Percentiles rank a stretch among this genome's conserved stretches.
Evolutionary conservation across 2,329 filamentous ascomycete genomes (phyloP).

Genomic region (Boeremia lycopersici): DNA sequence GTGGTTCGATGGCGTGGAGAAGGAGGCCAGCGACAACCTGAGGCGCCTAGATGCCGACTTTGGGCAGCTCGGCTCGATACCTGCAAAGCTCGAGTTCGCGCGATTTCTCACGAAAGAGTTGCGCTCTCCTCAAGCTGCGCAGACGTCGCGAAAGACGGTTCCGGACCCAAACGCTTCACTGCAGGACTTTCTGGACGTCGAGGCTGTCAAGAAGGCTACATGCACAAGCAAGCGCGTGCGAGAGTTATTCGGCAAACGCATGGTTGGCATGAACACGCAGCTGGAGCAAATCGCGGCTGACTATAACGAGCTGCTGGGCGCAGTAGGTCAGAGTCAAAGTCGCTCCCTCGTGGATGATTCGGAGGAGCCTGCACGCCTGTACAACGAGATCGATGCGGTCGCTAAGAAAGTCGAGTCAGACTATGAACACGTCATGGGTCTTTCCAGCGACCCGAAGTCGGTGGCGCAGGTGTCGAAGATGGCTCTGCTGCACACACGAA

Average conservation of each 20-base stretch:
- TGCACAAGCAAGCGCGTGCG: conserved; percentile 68
- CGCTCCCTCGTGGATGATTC: conserved; percentile 63
- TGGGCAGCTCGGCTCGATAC: conserved; percentile 66
- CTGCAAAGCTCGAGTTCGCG: conserved; percentile 70
- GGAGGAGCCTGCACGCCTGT: conserved; percentile 69
- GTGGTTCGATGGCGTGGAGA: conserved; percentile 71
- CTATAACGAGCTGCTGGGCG: conserved; percentile 52
- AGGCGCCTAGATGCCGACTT: conserved; percentile 73
- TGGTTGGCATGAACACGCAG: conserved; percentile 50
- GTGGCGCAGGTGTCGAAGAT: conserved; percentile 67
- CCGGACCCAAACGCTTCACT: conserved; percentile 33
- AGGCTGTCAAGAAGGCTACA: conserved; percentile 74
- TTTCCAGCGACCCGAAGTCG: conserved; percentile 70
- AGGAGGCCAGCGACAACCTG: conserved; percentile 69
- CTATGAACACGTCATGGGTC: conserved; percentile 75
- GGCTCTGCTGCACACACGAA: conserved; percentile 67
- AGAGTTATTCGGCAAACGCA: conserved; percentile 65
- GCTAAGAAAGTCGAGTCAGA: conserved; percentile 87
- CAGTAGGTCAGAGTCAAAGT: conserved; percentile 53
- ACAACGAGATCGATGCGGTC: conserved; percentile 85
- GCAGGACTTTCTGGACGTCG: conserved; percentile 70
- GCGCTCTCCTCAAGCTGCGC: conserved; percentile 34
- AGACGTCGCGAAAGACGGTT: conserved; percentile 31
- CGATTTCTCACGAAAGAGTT: conserved; percentile 49
- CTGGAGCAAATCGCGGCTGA: conserved; percentile 51